Evolutionary conservation across 306 rosid species (phyloP), one percentile per base, ranked within the genome.

Genomic region (Cercis canadensis): DNA sequence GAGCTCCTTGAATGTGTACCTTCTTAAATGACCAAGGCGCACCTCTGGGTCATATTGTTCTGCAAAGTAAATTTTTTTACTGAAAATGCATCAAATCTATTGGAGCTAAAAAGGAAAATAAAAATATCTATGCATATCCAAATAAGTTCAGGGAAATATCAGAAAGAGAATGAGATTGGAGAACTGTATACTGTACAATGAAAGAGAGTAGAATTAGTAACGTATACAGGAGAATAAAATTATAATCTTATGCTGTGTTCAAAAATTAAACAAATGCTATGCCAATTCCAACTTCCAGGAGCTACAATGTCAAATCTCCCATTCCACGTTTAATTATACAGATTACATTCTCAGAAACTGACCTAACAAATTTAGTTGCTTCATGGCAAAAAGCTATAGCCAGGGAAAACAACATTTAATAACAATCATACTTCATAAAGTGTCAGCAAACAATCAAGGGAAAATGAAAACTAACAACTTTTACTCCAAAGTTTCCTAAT

Each of bases 21-120:
- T 81, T 82, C 77, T 91, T 75, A 95, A 75, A 81, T 95, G 99
- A 57, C 99, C 99, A 53, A 95, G 88, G 57, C 96, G 83, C 34
- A 95, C 99, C 79, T 95, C 99, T 44, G 92, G 96, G 67, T 91
- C 99, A 46, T 91, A 95, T 87, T 95, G 99, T 69, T 95, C 99
- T 87, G 96, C 75, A 74, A 74, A 32, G 59, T 11, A 55, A 67
- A 71, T 57, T 54, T 18, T 16, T 16, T 44, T 47, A 66, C 32
- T 55, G 44, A 82, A 76, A 57, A 74, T 17, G 15, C 77, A 59
- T 40, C 21, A 56, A 60, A 39, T 59, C 16, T 34, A 12, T 32
- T 11, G 15, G 13, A 62, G n/a, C 4, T 16, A 33, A 33, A 57
- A 62, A 40, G 15, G 16, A 31, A 21, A 13, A 64, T 3, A 49